Conservation (phyloP, 179 eudicot genomes). For the Pouteria campechiana region DNA sequence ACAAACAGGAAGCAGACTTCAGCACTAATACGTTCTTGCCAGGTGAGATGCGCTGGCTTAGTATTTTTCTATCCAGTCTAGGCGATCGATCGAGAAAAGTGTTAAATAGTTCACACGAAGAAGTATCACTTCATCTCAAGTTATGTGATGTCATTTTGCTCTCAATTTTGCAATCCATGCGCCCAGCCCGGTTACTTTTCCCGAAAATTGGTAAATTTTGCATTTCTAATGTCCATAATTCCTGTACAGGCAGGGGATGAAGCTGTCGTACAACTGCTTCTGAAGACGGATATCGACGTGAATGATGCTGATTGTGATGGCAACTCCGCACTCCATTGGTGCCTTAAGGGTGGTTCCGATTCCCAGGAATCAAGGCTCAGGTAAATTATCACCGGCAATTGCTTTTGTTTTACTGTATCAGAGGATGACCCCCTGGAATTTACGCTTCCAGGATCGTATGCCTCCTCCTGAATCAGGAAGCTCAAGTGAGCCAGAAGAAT, state of each 20-base stretch:
- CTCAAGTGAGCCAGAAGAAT: constrained; percentile 29
- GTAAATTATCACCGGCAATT: constrained; percentile 1
- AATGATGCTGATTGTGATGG: constrained; percentile 27
- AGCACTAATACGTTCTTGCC: constrained; percentile 21
- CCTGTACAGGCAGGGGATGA: constrained; percentile 23
- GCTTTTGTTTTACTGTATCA: not conserved
- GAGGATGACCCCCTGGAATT: not conserved
- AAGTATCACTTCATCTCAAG: not conserved
- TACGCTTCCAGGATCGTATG: constrained; percentile 13
- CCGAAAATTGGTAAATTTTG: not conserved
- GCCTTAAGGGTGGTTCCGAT: constrained; percentile 20
- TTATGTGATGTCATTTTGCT: not conserved
- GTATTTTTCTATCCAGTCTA: not conserved
- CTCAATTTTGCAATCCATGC: no score
- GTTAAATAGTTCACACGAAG: not conserved
- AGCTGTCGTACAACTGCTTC: constrained; percentile 17
- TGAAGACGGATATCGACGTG: constrained; percentile 19
- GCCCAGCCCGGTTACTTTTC: not conserved
- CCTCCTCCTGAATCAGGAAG: constrained; percentile 24
- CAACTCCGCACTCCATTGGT: constrained; percentile 28
- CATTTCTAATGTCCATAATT: not conserved
- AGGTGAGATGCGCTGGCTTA: constrained; percentile 13
- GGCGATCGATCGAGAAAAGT: not conserved
- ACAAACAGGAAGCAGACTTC: constrained; percentile 16
- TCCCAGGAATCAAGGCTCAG: constrained; percentile 10